Conservation (phyloP, 2,329 filamentous ascomycete species). For the Clarireedia monteithiana region DNA sequence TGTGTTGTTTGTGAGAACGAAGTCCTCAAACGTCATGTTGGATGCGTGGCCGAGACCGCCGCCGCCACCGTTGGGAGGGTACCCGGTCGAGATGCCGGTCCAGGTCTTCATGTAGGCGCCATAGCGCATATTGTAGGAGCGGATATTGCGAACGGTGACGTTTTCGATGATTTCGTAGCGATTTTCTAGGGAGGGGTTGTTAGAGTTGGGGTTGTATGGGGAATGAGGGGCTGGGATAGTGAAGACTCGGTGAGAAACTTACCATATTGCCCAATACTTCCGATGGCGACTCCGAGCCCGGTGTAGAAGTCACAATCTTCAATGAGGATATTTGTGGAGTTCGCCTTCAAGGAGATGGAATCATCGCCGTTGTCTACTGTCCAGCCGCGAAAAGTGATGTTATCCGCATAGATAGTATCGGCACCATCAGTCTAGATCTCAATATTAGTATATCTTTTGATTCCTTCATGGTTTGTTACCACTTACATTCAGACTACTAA, state of each 20-base stretch:
- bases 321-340: constrained; percentile 46
- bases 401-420: constrained; percentile 45
- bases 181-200: constrained; percentile 21
- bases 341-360: constrained; percentile 45
- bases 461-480: no score
- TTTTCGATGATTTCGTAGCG: constrained; percentile 42
- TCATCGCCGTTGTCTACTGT: constrained; percentile 45
- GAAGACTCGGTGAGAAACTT: background rate
- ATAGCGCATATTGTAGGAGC: constrained; percentile 34
- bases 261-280: constrained; percentile 47
- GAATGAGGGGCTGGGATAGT: no score
- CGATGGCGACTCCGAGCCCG: constrained; percentile 47
- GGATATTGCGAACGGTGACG: constrained; percentile 40
- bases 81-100: constrained; percentile 43
- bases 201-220: background rate
- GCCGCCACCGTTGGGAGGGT: constrained; percentile 50
- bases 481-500: constrained; percentile 7
- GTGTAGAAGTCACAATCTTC: constrained; percentile 41
- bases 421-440: constrained; percentile 42
- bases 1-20: background rate
- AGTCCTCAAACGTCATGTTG: constrained; percentile 3
- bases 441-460: constrained; percentile 12
- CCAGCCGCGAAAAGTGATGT: constrained; percentile 45
- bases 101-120: constrained; percentile 47
- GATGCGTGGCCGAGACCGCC: constrained; percentile 39